A percentile compares a stretch with the other conserved stretches of the same genome.
Evolutionary conservation across 1,284 basidiomycete genomes (phyloP).

Genomic region (Marasmius sp.): DNA sequence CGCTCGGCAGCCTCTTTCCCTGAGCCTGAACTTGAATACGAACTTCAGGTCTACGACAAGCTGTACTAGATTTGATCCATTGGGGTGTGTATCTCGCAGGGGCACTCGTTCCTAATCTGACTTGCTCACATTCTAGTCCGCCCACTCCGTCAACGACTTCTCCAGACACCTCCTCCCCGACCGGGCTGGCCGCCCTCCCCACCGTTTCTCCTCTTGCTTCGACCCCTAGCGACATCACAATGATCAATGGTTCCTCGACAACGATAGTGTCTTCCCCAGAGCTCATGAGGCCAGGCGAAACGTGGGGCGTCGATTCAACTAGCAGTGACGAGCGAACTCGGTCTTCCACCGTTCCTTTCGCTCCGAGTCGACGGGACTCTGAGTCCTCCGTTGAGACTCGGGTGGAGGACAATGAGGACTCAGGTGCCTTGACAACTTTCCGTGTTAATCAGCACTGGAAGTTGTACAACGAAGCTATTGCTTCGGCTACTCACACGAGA

Average conservation of each 20-base stretch:
- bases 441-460: neutral
- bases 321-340: too few species aligned
- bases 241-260: neutral
- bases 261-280: slow-evolving; percentile 12
- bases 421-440: neutral
- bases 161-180: slow-evolving; percentile 22
- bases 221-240: slow-evolving; percentile 15
- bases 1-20: too few species aligned
- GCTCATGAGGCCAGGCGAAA: neutral
- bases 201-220: slow-evolving; percentile 20
- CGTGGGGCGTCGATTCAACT: neutral
- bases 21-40: neutral
- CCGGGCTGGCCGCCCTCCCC: slow-evolving; percentile 22
- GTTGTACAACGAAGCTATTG: neutral
- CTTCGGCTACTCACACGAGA: neutral
- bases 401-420: neutral
- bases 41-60: neutral
- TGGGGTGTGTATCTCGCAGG: neutral
- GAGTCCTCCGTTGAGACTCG: neutral
- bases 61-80: neutral
- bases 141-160: neutral
- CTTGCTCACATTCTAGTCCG: neutral
- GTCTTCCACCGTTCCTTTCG: neutral
- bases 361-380: neutral
- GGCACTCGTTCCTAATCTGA: neutral